Percentiles rank a stretch among this genome's conserved stretches.
phyloP scores from a whole-genome alignment of 208 protist species.

The Acanthamoeba healyi region DNA sequence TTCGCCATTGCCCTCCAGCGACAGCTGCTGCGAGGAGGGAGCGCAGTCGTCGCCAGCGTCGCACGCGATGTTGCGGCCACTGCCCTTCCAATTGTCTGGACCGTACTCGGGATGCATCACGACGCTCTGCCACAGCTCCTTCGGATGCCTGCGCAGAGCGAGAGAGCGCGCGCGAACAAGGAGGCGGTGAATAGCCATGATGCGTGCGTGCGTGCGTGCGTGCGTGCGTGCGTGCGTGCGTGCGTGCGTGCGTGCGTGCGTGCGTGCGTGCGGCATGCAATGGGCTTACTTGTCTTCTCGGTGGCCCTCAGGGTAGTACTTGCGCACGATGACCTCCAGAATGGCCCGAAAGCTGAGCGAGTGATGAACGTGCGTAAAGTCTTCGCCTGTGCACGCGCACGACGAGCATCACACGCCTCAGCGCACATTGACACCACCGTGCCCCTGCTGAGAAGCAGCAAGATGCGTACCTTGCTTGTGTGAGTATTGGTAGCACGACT shows the following conservation, averaged over 20 bases:
- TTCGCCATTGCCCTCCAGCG: background rate
- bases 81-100: slow-evolving; percentile 2
- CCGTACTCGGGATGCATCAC: slow-evolving; percentile 20
- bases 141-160: background rate
- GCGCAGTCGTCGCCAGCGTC: background rate
- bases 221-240: too few species aligned
- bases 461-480: background rate
- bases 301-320: slow-evolving; percentile 59
- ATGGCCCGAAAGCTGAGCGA: slow-evolving; percentile 59
- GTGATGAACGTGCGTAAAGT: slow-evolving; percentile 43
- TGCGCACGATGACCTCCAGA: slow-evolving; percentile 50
- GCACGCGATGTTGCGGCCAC: background rate
- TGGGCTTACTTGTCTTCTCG: background rate
- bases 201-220: too few species aligned
- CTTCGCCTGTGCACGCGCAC: background rate
- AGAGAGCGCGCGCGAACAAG: background rate
- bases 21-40: background rate
- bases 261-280: background rate
- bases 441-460: background rate
- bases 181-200: too few species aligned
- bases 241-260: too few species aligned
- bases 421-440: too few species aligned
- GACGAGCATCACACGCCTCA: background rate
- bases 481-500: slow-evolving; percentile 33
- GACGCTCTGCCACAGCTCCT: slow-evolving; percentile 10